Conservation (phyloP, 202 grass and related monocot genomes). For the Setaria italica region DNA sequence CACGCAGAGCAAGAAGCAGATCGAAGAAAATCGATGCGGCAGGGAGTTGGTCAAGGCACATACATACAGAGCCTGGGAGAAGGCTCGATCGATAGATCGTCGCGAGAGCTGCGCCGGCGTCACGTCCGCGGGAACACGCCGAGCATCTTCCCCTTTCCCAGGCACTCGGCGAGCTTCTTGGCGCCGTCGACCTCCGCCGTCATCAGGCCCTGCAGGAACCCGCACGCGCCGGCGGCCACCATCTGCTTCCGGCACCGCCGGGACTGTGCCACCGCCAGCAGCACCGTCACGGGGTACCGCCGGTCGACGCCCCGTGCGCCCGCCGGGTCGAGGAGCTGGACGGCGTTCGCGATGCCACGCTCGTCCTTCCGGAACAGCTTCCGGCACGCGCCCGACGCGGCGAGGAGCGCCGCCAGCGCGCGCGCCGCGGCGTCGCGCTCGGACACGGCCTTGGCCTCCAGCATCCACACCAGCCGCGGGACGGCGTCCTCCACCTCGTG, state of each 20-base stretch:
- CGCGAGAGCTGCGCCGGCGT: not conserved
- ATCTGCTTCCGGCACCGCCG: slow-evolving; percentile 90
- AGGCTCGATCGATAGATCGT: not conserved
- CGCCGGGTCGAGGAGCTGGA: slow-evolving; percentile 73
- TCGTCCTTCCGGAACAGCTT: slow-evolving; percentile 79
- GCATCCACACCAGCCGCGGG: slow-evolving; percentile 70
- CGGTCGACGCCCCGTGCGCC: slow-evolving; percentile 43
- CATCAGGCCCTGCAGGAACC: slow-evolving; percentile 64
- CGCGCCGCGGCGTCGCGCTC: slow-evolving; percentile 68
- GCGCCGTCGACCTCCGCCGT: slow-evolving; percentile 73
- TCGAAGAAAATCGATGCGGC: not conserved
- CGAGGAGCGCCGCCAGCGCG: slow-evolving; percentile 65
- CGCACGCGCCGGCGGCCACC: slow-evolving; percentile 79
- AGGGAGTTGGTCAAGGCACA: not conserved
- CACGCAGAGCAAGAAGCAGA: not conserved
- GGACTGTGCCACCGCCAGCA: slow-evolving; percentile 66
- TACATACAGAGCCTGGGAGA: slow-evolving; percentile 16
- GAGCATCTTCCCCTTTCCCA: slow-evolving; percentile 78
- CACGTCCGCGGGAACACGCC: slow-evolving; percentile 87
- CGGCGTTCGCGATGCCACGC: slow-evolving; percentile 71
- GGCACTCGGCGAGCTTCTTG: slow-evolving; percentile 80
- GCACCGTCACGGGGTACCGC: slow-evolving; percentile 61
- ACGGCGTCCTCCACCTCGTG: slow-evolving; percentile 52
- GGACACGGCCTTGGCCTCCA: slow-evolving; percentile 55
- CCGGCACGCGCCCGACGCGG: slow-evolving; percentile 44